phyloP scores from a whole-genome alignment of 805 yeast genomes.

The Candida peoriensis region DNA sequence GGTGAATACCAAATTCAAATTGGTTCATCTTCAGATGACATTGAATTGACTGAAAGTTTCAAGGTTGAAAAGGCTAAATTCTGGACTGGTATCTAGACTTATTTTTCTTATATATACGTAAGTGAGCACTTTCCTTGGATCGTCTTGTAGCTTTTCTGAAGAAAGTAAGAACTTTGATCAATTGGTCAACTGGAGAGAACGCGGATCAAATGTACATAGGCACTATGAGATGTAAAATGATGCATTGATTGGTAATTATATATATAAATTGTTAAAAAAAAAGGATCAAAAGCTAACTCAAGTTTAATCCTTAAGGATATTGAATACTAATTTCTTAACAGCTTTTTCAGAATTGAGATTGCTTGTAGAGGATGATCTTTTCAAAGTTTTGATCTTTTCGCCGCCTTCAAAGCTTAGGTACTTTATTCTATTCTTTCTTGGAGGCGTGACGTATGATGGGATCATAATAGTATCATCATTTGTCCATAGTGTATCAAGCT shows the following conservation, averaged over 20 bases:
- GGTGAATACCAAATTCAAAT: constrained; percentile 45
- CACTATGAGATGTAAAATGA: too few species aligned
- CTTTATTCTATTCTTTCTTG: constrained; percentile 17
- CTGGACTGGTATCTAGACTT: background rate
- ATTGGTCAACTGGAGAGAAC: too few species aligned
- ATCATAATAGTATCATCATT: constrained; percentile 8
- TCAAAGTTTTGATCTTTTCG: constrained; percentile 10
- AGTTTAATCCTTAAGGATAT: constrained; percentile 17
- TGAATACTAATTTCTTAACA: constrained; percentile 22
- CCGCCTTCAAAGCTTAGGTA: constrained; percentile 16
- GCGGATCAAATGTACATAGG: too few species aligned
- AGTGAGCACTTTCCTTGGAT: too few species aligned
- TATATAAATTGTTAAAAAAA: too few species aligned
- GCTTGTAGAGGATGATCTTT: constrained; percentile 19
- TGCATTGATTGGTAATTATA: too few species aligned
- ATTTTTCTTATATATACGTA: too few species aligned
- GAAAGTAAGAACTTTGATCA: too few species aligned
- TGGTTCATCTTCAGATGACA: constrained; percentile 31
- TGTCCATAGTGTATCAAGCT: constrained; percentile 16
- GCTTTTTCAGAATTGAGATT: constrained; percentile 17
- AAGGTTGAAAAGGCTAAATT: constrained; percentile 2
- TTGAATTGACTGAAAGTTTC: constrained; percentile 6
- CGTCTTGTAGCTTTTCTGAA: too few species aligned
- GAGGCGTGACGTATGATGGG: constrained; percentile 24
- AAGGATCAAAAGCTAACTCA: background rate